Conservation (phyloP, 2,329 filamentous ascomycete genomes). For the Claviceps sorghi region DNA sequence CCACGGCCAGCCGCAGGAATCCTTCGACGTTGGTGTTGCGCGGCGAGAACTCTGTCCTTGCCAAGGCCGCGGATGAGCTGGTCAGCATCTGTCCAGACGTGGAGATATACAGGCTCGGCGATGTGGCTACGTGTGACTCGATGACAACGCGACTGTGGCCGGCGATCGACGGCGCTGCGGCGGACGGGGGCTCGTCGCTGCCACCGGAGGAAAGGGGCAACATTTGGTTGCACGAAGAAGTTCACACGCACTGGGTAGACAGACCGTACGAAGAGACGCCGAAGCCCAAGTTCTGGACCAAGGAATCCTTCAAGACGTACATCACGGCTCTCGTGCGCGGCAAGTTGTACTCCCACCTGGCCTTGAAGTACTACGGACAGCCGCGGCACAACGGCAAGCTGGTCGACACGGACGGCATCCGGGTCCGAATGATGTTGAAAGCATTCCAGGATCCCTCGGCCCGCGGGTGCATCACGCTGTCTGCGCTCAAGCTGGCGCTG, state of each 20-base stretch:
- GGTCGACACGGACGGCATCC: slow-evolving; percentile 23
- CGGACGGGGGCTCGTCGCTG: slow-evolving; percentile 12
- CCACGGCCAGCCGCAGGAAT: slow-evolving; percentile 18
- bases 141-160: slow-evolving; percentile 23
- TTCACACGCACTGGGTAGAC: slow-evolving; percentile 16
- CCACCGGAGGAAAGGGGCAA: slow-evolving; percentile 11
- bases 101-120: slow-evolving; percentile 22
- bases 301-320: slow-evolving; percentile 26
- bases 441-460: slow-evolving; percentile 24
- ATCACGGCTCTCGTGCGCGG: slow-evolving; percentile 26
- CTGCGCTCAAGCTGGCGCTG: slow-evolving; percentile 30
- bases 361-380: slow-evolving; percentile 21
- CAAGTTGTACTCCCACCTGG: slow-evolving; percentile 19
- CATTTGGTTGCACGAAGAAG: slow-evolving; percentile 23
- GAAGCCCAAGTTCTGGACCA: slow-evolving; percentile 26
- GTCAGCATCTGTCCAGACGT: slow-evolving; percentile 16
- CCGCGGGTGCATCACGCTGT: slow-evolving; percentile 20
- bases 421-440: slow-evolving; percentile 23
- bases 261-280: slow-evolving; percentile 25
- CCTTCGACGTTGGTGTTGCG: slow-evolving; percentile 20
- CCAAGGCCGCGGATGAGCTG: slow-evolving; percentile 21
- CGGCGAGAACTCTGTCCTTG: slow-evolving; percentile 16
- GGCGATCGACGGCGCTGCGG: slow-evolving; percentile 10
- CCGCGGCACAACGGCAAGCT: slow-evolving; percentile 13
- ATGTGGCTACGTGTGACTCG: slow-evolving; percentile 21